A percentile compares a stretch with the other conserved stretches of the same genome.
These are phyloP conservation scores for Glycine latifolia DNA, from an alignment of 306 rosid species.

Conservation along the genomic window DNA sequence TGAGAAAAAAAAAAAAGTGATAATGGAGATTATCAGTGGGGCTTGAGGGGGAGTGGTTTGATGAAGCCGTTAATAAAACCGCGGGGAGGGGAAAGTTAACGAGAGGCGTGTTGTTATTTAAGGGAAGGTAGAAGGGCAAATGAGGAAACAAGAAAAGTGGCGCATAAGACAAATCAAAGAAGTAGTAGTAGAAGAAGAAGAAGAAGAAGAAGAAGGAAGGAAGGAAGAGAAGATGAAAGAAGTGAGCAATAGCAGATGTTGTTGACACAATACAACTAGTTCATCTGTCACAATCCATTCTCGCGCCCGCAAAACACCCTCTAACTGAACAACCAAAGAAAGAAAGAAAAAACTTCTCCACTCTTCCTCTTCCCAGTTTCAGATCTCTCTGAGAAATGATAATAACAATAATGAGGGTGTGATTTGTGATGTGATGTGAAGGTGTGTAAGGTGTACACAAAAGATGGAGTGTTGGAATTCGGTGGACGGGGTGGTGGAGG, in stretches of 20 bases:
- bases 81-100: slow-evolving; percentile 2
- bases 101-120: slow-evolving; percentile 18
- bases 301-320: background rate
- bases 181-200: background rate
- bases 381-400: background rate
- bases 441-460: background rate
- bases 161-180: slow-evolving; percentile 43
- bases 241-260: slow-evolving; percentile 35
- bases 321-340: background rate
- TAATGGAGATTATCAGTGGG: too few species aligned
- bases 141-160: slow-evolving; percentile 11
- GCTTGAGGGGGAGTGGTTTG: background rate
- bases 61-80: slow-evolving; percentile 21
- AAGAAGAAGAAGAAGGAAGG: background rate
- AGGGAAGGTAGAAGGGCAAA: slow-evolving; percentile 7
- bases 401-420: background rate
- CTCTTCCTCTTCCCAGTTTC: background rate
- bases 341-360: background rate
- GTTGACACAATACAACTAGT: background rate
- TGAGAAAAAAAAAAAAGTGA: too few species aligned
- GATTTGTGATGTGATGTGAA: background rate
- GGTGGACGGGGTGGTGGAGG: slow-evolving; percentile 67
- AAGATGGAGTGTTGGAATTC: slow-evolving; percentile 59
- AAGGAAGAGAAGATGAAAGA: background rate
- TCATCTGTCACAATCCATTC: slow-evolving; percentile 46